A percentile compares a stretch with the other conserved stretches of the same genome.
Conservation (phyloP, 805 yeast species). For the Hanseniaspora guilliermondii region DNA sequence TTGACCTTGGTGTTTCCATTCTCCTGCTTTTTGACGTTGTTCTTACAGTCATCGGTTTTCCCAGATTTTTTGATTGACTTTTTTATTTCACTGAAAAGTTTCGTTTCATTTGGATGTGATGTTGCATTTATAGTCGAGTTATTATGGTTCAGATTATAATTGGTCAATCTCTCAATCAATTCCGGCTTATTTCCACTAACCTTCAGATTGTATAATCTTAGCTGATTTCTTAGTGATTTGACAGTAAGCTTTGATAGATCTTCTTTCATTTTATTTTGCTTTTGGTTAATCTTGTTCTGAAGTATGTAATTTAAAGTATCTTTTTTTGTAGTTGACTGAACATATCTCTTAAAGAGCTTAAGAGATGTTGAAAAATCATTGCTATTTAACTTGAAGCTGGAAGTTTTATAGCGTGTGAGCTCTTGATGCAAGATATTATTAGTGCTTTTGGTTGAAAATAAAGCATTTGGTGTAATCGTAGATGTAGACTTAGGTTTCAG, state of each 20-base stretch:
- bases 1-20: not conserved
- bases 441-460: not conserved
- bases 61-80: not conserved
- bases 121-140: not conserved
- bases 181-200: constrained; percentile 53
- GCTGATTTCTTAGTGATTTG: constrained; percentile 44
- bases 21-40: not conserved
- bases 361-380: not conserved
- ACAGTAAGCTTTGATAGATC: constrained; percentile 33
- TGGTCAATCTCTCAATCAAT: constrained; percentile 29
- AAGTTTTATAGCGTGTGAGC: not conserved
- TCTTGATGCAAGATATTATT: not conserved
- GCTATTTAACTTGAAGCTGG: not conserved
- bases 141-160: not conserved
- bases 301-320: not conserved
- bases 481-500: not conserved
- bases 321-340: constrained; percentile 3
- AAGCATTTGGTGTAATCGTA: not conserved
- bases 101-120: not conserved
- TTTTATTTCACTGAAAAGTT: not conserved
- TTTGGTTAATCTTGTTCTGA: not conserved
- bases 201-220: constrained; percentile 47
- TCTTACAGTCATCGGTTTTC: not conserved
- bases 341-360: not conserved
- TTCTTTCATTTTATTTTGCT: not conserved